Conservation (phyloP, 2,329 filamentous ascomycete species). For the Fusarium heterosporum region DNA sequence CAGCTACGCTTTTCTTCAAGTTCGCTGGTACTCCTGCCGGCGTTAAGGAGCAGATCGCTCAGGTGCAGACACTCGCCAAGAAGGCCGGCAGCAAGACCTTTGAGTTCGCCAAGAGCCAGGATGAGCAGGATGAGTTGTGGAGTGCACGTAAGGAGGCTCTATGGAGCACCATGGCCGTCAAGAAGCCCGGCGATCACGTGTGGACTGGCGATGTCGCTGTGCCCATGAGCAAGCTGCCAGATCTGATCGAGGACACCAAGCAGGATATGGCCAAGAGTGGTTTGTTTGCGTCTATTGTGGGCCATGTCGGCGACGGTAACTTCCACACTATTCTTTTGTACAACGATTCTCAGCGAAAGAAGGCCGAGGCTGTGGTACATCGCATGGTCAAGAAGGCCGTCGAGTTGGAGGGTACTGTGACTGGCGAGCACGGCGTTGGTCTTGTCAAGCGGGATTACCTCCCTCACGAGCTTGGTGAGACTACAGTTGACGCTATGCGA, state of each 20-base stretch:
- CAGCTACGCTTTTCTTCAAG: constrained; percentile 86
- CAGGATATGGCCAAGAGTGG: constrained; percentile 58
- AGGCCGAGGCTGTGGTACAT: constrained; percentile 79
- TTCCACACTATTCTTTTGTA: constrained; percentile 75
- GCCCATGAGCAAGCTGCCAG: constrained; percentile 77
- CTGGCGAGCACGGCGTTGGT: constrained; percentile 87
- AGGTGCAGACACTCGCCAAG: constrained; percentile 73
- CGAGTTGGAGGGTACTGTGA: constrained; percentile 86
- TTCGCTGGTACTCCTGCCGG: constrained; percentile 76
- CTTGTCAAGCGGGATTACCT: constrained; percentile 88
- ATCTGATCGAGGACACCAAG: constrained; percentile 80
- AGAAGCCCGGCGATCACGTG: constrained; percentile 74
- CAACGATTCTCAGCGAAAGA: constrained; percentile 73
- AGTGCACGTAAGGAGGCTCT: constrained; percentile 85
- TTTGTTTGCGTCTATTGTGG: constrained; percentile 67
- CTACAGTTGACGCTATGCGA: constrained; percentile 84
- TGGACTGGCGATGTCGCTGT: constrained; percentile 92
- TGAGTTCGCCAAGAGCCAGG: constrained; percentile 77
- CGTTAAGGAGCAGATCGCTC: constrained; percentile 82
- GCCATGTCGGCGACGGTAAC: constrained; percentile 82
- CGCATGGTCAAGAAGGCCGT: constrained; percentile 88
- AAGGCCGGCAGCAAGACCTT: constrained; percentile 74
- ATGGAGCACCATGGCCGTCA: constrained; percentile 81
- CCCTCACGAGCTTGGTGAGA: constrained; percentile 78
- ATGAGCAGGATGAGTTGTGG: constrained; percentile 84